phyloP scores from a whole-genome alignment of 345 rosid species.

The Brassica juncea region DNA sequence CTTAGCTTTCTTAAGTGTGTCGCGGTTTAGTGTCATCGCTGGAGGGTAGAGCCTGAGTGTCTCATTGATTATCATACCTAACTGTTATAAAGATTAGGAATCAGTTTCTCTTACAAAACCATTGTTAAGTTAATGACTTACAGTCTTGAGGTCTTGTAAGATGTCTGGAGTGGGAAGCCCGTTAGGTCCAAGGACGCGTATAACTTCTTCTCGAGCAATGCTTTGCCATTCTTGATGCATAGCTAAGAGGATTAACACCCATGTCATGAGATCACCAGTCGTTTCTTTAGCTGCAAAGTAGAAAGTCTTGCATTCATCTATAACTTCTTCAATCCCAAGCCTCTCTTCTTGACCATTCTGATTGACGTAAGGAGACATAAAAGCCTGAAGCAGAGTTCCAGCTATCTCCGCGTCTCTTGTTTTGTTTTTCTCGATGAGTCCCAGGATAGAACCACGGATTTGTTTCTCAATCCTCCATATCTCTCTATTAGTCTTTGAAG shows the following conservation, averaged over 20 bases:
- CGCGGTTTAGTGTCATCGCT: constrained; percentile 43
- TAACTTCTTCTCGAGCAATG: constrained; percentile 73
- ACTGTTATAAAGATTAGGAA: constrained; percentile 42
- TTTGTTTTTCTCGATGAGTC: constrained; percentile 48
- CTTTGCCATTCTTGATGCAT: constrained; percentile 78
- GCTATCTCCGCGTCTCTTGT: constrained; percentile 38
- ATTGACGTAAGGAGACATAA: constrained; percentile 55
- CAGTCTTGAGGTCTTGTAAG: constrained; percentile 61
- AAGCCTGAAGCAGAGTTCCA: constrained; percentile 56
- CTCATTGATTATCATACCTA: constrained; percentile 66
- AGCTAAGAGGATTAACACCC: constrained; percentile 69
- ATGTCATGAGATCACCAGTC: constrained; percentile 64
- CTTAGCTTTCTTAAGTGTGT: constrained; percentile 47
- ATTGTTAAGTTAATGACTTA: constrained; percentile 39
- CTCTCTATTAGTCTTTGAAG: constrained; percentile 74
- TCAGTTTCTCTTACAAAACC: background rate
- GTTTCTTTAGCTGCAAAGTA: constrained; percentile 92
- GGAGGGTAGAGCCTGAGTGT: constrained; percentile 80
- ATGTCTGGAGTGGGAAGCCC: constrained; percentile 44
- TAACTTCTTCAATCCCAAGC: constrained; percentile 62
- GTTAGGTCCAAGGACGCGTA: constrained; percentile 41
- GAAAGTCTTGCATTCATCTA: constrained; percentile 87
- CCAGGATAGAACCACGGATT: constrained; percentile 58
- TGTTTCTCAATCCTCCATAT: constrained; percentile 70
- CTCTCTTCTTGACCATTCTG: constrained; percentile 61